Conservation (phyloP, 169 alveolate genomes). For the Plasmodium relictum region DNA sequence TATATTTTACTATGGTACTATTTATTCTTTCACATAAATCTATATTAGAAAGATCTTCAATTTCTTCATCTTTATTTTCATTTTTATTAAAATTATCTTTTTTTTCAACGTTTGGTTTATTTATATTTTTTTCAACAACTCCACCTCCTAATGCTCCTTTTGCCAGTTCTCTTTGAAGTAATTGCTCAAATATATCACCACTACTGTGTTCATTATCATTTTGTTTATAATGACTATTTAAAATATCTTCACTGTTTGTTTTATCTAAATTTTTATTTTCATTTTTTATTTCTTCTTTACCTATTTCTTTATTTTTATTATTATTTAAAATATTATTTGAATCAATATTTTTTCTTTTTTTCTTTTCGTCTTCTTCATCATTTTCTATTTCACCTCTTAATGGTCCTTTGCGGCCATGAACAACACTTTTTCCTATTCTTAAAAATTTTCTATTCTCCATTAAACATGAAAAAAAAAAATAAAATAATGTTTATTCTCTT, state of each 20-base stretch:
- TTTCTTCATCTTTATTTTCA: conserved; percentile 11
- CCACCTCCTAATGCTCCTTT: conserved; percentile 77
- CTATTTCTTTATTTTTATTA: not conserved
- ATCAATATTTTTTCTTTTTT: not conserved
- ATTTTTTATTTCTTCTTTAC: not conserved
- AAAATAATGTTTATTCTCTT: too few species aligned
- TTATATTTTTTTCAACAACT: conserved; percentile 51
- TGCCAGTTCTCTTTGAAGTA: conserved; percentile 73
- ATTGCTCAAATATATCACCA: conserved; percentile 61
- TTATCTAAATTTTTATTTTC: conserved; percentile 2
- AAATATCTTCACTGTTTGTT: conserved; percentile 6
- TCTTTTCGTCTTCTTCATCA: conserved; percentile 5
- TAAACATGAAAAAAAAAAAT: conserved; percentile 10
- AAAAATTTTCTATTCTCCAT: conserved; percentile 52
- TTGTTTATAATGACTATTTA: conserved; percentile 42
- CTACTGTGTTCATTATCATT: conserved; percentile 45
- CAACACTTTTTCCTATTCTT: conserved; percentile 73
- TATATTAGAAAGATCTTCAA: conserved; percentile 20
- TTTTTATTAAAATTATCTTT: not conserved
- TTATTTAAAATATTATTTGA: not conserved
- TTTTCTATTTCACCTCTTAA: conserved; percentile 48
- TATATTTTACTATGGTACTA: conserved; percentile 19
- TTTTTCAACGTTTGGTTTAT: conserved; percentile 10
- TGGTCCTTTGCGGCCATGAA: conserved; percentile 78
- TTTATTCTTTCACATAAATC: conserved; percentile 29